Percentiles rank a stretch among this genome's conserved stretches.
Conservation (phyloP, 495 filamentous ascomycete species). For the Neurospora sp. region DNA sequence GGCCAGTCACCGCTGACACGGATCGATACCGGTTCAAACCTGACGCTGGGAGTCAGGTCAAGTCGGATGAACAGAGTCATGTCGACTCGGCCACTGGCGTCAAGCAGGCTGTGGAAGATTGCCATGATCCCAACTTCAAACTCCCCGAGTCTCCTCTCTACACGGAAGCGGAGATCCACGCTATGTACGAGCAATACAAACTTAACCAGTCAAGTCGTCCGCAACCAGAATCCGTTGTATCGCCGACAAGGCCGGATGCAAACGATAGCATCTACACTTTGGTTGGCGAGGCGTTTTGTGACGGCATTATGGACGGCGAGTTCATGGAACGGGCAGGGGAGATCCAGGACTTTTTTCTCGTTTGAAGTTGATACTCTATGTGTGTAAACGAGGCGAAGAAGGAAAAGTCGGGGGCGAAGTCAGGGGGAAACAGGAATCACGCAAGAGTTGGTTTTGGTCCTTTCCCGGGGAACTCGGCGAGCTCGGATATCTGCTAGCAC, state of each 20-base stretch:
- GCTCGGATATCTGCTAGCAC: neutral
- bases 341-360: neutral
- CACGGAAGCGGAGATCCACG: neutral
- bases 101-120: neutral
- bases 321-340: neutral
- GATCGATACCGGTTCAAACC: neutral
- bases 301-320: conserved; percentile 12
- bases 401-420: neutral
- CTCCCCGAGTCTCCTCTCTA: neutral
- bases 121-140: neutral
- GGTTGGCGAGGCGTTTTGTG: conserved; percentile 9
- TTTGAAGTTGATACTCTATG: neutral
- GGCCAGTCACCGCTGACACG: neutral
- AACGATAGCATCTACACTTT: conserved; percentile 1
- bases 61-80: neutral
- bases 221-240: neutral
- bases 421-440: neutral
- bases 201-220: neutral
- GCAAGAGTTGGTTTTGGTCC: neutral
- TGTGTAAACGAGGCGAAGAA: neutral
- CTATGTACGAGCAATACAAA: neutral
- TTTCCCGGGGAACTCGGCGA: neutral
- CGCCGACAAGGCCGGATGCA: neutral
- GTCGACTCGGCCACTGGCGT: neutral
- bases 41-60: neutral